phyloP scores from a whole-genome alignment of 164 flowering plant species.

The Akebia trifoliata region DNA sequence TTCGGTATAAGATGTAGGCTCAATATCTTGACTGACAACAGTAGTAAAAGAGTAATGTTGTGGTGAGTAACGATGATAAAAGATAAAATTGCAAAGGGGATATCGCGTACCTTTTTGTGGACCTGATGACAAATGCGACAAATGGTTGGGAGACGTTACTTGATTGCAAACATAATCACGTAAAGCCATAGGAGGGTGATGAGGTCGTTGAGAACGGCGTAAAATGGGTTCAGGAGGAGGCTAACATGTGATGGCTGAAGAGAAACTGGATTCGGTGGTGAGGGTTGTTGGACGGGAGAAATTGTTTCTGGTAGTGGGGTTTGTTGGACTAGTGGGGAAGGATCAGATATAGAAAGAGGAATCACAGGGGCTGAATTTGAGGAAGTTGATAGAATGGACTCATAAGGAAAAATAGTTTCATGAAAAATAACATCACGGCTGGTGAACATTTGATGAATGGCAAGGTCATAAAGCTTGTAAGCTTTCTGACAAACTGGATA shows the following conservation, averaged over 20 bases:
- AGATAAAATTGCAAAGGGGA: not conserved
- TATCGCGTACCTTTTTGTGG: constrained; percentile 5
- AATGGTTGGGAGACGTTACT: not conserved
- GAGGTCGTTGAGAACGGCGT: not conserved
- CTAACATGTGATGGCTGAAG: not conserved
- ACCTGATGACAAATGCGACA: not conserved
- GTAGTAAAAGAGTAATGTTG: not conserved
- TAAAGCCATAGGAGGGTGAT: not conserved
- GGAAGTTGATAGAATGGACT: too few species aligned
- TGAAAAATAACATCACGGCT: too few species aligned
- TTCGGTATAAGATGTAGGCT: not conserved
- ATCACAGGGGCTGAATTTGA: too few species aligned
- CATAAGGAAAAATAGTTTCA: too few species aligned
- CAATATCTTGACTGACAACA: not conserved
- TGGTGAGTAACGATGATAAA: not conserved
- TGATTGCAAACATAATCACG: not conserved
- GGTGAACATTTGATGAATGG: too few species aligned
- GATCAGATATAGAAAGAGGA: not conserved
- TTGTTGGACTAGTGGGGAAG: not conserved
- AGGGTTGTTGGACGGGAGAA: not conserved
- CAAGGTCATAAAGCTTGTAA: too few species aligned
- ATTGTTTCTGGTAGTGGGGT: not conserved
- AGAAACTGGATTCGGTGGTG: not conserved
- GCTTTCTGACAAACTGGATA: not conserved
- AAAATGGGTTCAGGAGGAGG: not conserved